Percentiles rank a stretch among this genome's conserved stretches.
These are phyloP conservation scores for Dipteronia sinensis DNA, from an alignment of 345 rosid species.

Conservation along the genomic window DNA sequence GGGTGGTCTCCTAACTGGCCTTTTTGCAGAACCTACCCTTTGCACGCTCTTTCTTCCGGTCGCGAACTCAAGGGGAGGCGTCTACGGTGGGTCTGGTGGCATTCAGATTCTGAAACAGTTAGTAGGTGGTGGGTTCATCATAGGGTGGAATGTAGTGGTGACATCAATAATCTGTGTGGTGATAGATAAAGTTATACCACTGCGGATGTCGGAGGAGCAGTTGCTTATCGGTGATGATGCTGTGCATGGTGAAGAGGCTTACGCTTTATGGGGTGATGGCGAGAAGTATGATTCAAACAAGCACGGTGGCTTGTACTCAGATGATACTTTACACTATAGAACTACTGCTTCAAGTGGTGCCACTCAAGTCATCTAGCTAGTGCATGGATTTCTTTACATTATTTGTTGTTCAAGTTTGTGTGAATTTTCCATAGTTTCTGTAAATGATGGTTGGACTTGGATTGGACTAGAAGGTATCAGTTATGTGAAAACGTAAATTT, in stretches of 20 bases:
- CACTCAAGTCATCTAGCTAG: slow-evolving; percentile 36
- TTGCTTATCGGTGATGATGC: slow-evolving; percentile 53
- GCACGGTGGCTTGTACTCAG: slow-evolving; percentile 26
- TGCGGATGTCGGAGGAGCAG: slow-evolving; percentile 51
- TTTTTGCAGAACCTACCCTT: slow-evolving; percentile 45
- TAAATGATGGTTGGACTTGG: too few relatives aligned
- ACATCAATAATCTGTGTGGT: slow-evolving; percentile 45
- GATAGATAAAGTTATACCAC: slow-evolving; percentile 35
- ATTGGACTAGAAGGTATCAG: too few relatives aligned
- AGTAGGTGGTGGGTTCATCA: slow-evolving; percentile 38
- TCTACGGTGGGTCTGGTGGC: slow-evolving; percentile 49
- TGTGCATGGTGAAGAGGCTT: slow-evolving; percentile 55
- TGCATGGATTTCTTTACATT: too few relatives aligned
- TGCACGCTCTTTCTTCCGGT: slow-evolving; percentile 45
- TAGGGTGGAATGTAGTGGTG: slow-evolving; percentile 43
- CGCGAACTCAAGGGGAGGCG: slow-evolving; percentile 39
- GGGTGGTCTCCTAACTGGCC: slow-evolving; percentile 46
- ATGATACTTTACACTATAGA: slow-evolving; percentile 1
- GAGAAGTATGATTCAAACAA: slow-evolving; percentile 39
- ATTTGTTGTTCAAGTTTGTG: neutral
- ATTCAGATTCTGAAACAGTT: slow-evolving; percentile 49
- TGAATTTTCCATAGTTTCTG: too few relatives aligned
- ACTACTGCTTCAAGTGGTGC: slow-evolving; percentile 26
- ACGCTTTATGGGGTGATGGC: slow-evolving; percentile 57
- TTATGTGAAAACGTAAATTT: too few relatives aligned